Evolutionary conservation across 495 filamentous ascomycete genomes (phyloP), one percentile per base, ranked within the genome.

Genomic region (Xylaria grammica): DNA sequence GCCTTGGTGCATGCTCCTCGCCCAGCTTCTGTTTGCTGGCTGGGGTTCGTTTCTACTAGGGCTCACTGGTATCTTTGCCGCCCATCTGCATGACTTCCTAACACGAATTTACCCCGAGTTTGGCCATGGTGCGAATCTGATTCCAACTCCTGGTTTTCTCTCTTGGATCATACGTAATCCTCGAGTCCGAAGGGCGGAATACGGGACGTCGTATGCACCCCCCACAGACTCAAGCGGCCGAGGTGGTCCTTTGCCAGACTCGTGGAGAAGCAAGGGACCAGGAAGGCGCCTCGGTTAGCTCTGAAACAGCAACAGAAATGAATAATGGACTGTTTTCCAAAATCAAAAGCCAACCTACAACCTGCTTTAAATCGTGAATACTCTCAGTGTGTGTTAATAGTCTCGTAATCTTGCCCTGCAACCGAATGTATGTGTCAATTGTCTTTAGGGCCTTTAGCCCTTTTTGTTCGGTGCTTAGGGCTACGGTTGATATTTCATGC

Each of bases 11-110:
- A 89, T 94, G 82, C 81, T 97, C 17, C 67, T 86, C 17, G 73
- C 89, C 65, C 89, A 89, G 20, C 77, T 94, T 34, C 78, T 97
- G 24, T 80, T 81, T 52, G 82, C 81, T 4, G 82, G 80, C 50
- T 67, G 78, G 49, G 50, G 73, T 1, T 74, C 75, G 9, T 82
- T 85, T 3, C 58, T 88, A 62, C 54, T 82, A 10, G 87, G 92
- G 56, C 68, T 81, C 42, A 90, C 79, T 19, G 94, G 93, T 19
- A 82, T 97, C 29, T 53, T 94, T 40, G 91, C 91, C 19, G 93
- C 92, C 24, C 94, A 97, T 73, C 72, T 93, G 24, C 91, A 93
- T 73, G 90, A 96, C 69, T 97, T 97, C 70, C 73, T 96, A 48
- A 92, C 90, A 3, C 84, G 89, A 44, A 83, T 94, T 30, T 97